phyloP scores from a whole-genome alignment of 208 protist species.

The Crithidia sp. region DNA sequence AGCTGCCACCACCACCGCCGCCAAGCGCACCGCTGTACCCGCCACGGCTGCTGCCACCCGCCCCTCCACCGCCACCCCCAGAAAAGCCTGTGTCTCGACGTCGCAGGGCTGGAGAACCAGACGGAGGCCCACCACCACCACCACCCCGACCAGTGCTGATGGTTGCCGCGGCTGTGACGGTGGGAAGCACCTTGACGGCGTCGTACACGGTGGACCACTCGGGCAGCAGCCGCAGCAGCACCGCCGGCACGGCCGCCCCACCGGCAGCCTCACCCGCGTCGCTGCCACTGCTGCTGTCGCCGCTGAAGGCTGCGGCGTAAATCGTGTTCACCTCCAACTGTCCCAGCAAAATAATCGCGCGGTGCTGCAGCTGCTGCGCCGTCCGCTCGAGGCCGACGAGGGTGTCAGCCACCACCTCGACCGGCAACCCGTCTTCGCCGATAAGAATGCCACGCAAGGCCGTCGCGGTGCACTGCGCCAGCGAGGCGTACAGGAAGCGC shows the following conservation, averaged over 20 bases:
- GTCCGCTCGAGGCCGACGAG: conserved; percentile 14
- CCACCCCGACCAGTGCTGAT: conserved; percentile 1
- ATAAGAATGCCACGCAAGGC: conserved; percentile 17
- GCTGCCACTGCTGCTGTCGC: conserved; percentile 11
- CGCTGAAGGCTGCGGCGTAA: conserved; percentile 30
- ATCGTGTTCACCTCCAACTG: conserved; percentile 49
- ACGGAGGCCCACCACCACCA: not conserved
- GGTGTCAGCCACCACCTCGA: conserved; percentile 20
- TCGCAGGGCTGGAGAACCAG: not conserved
- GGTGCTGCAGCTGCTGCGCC: conserved; percentile 48
- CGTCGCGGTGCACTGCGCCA: conserved; percentile 34
- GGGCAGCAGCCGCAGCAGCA: conserved; percentile 39
- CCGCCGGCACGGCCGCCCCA: conserved; percentile 27
- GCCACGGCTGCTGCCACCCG: conserved; percentile 10
- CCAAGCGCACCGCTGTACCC: not conserved
- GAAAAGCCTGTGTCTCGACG: conserved; percentile 20
- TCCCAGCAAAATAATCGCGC: conserved; percentile 61
- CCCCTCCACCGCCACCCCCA: not conserved
- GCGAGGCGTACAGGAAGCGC: conserved; percentile 24
- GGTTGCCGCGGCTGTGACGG: conserved; percentile 17
- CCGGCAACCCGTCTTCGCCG: conserved; percentile 24
- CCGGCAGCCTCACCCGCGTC: not conserved
- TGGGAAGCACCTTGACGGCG: conserved; percentile 35
- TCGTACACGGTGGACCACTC: conserved; percentile 53
- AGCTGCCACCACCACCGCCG: conserved; percentile 22